Base-by-base conservation (phyloP, 176 grass and related monocot species). In the Oryza longistaminata region DNA sequence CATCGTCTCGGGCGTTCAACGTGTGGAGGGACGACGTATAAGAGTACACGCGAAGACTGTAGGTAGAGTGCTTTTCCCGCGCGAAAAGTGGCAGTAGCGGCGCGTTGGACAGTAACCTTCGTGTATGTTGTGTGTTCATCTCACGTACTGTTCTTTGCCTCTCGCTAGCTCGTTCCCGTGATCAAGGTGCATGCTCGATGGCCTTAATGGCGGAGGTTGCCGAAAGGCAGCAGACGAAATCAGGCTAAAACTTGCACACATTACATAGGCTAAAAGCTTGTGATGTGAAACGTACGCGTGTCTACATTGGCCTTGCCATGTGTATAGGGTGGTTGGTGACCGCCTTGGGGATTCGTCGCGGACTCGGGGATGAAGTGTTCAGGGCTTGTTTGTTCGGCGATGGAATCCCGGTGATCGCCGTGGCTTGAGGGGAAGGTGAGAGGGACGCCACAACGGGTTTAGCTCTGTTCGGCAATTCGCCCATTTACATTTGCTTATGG, bases 121-220 rank as follows among this genome's bases (percentile, higher is more conserved):
- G 78, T 25, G 88, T 53, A 43, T 73, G 73, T 90, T 31, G 82
- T 43, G 77, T 16, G 71, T 74, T 10, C 58, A 24, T 62, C 58
- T 62, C 74, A 12, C 39, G 39, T 40, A 40, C n/a, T 53, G 88
- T 39, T 22, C 26, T 21, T 73, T 6, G 14, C 48, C 39, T 1
- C 10, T 8, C 7, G 7, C 2, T 68, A 62, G 68, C 81, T 79
- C 61, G 3, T 67, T 79, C 90, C 77, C 87, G 92, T 94, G 92
- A 62, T 22, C 21, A 90, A 13, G 55, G 24, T 58, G 78, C 58
- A 10, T 62, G 58, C 75, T 92, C 33, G 10, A 85, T 72, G 53
- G 52, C 87, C 66, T 92, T 94, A 89, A 88, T 88, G 87, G 62
- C 66, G 83, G 82, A 90, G 83, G 87, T 87, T 88, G 77, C 70